Base-by-base conservation (phyloP, 495 filamentous ascomycete genomes). In the Aspergillus panamensis region DNA sequence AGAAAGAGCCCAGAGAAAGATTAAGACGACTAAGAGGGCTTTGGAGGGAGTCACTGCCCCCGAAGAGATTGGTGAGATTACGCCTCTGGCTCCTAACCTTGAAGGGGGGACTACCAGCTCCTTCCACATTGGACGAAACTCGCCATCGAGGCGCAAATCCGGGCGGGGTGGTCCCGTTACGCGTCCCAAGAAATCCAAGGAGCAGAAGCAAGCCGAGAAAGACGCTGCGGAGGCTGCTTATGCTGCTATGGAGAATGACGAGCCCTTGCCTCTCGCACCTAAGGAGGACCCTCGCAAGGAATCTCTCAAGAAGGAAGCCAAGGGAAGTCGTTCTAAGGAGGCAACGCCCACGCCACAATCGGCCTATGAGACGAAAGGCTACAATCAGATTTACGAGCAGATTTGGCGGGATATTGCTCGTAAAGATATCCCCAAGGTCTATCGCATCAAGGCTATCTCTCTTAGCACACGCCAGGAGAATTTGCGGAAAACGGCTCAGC, bases 321-420 rank as follows among this genome's bases (percentile, higher is more conserved):
- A 88, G 62, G 82, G 80, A 45, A 61, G 59, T 13, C 69, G 69
- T 21, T 77, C 82, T 33, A 87, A 85, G 66, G 88, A 92, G 60
- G 76, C 82, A 59, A 83, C 83, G 2, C 86, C 82, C 8, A 66
- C 68, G 17, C 75, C 78, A 1, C 57, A 70, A 9, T 70, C 77
- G 30, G 73, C 84, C 13, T 94, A 88, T 74, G 87, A 87, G 59
- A 92, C 91, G 33, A 96, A 97, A 68, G 89, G 89, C 20, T 97
- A 94, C 76, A 90, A 92, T 62, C 92, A 96, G 72, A 94, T 99
- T 37, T 97, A 96, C 72, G 94, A 96, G 66, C 92, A 97, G 74
- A 99, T 99, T 62, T 96, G 91, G 90, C 88, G 91, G 29, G 94
- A 99, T 65, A 86, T 97, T 50, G 90, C 92, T 6, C 83, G 87